Base-by-base conservation (phyloP, 225 moss, liverwort and hornwort species). In the Pseudoscleropodium purum region DNA sequence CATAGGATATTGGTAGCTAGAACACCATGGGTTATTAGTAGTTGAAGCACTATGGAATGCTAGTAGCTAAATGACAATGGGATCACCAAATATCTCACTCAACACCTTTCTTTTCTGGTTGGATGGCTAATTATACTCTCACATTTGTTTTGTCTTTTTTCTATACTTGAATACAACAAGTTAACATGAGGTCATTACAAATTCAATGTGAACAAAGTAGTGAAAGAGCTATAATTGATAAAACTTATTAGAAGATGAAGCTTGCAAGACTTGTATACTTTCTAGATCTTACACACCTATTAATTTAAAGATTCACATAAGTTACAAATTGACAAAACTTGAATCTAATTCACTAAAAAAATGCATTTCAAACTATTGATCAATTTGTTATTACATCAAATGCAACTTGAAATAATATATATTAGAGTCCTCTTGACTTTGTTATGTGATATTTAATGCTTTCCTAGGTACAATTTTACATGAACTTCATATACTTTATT, bases 141-240 rank as follows among this genome's bases (percentile, higher is more conserved):
- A 33, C 33, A 13, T 51, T 34, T 51, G 6, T 8, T 36, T 36
- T 36, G 15, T 26, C 26, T 79, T 37, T 25, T 25, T 15, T 37
- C 10, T 9, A 10, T 57, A 11, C 25, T 16, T 16, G 17, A 54
- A 5, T 12, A 14, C 13, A 36, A 3, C 9, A 34, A 52, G 8
- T 5, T 23, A 1, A 52, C 0, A 0, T 54, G 6, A 36, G 15
- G 36, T 36, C 6, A 24, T 1, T 13, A 8, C 13, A 5, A 76
- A 31, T 20, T 51, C 3, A 23, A 54, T 4, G 21, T 34, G 2
- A 34, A 13, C 1, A 52, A 0, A 23, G 5, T 1, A 0, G 2
- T 19, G 0, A 51, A 8, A 8, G 5, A 76, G 13, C 1, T 23
- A 36, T 5, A 23, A 34, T 21, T 33, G 21, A 8, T 13, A 7